Base-by-base conservation (phyloP, 2,329 filamentous ascomycete genomes). In the Emericellopsis atlantica region DNA sequence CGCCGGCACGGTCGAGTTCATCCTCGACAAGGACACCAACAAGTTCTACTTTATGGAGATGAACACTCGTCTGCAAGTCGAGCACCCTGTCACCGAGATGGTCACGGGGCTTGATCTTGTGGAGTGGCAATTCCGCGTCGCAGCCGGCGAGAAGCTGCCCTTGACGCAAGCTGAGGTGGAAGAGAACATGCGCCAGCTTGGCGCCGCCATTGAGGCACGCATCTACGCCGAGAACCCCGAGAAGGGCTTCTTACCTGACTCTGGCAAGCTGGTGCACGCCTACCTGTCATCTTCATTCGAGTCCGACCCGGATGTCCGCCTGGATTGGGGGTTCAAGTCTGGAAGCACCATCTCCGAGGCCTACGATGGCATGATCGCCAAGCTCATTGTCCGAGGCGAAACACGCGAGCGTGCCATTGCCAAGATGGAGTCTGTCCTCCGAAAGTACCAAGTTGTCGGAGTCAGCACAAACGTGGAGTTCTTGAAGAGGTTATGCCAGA, bases 361-460 rank as follows among this genome's bases (percentile, higher is more conserved):
- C 41, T 98, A 98, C 60, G 92, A 98, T 51, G 92, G 92, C 23
- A 98, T 98, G 92, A 95, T 98, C 49, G 86, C 92, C 36, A 98
- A 98, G 64, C 74, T 98, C 40, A 98, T 98, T 51, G 87, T 96
- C 6, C 77, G 85, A 43, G 92, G 85, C 1, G 74, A 77, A 14
- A 82, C 82, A 43, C 75, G 92, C 44, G 75, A 83, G 55, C 81
- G 84, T 22, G 86, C 89, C 4, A 81, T 98, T 39, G 79, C 84
- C 44, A 93, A 86, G 59, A 70, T 98, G 44, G 77, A 79, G 32
- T 69, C 80, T 4, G 89, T 92, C 1, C 67, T 98, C 10, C 81
- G 86, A 48, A 74, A 86, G 37, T 98, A 96, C 55, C 87, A 98
- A 61, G 80, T 98, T 10, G 92, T 90, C 3, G 92, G 92, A 0